These are phyloP conservation scores for Rhazya stricta DNA, from an alignment of 257 asterid genomes.

Conservation along the genomic window DNA sequence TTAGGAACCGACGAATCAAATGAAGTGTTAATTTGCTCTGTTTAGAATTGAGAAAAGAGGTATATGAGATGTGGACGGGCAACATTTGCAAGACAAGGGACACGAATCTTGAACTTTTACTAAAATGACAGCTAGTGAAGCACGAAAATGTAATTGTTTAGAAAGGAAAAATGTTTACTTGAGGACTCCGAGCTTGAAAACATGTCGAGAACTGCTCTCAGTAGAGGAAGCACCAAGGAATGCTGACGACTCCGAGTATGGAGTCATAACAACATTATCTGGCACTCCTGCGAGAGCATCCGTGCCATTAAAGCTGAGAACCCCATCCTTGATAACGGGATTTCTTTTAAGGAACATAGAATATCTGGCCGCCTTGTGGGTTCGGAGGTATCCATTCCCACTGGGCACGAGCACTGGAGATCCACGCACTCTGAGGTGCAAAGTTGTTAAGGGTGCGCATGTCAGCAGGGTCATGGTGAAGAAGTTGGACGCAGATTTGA, in stretches of 20 bases:
- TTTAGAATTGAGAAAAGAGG: not conserved
- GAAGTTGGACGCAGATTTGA: not conserved
- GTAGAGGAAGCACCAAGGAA: slow-evolving; percentile 44
- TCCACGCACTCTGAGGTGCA: not conserved
- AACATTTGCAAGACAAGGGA: not conserved
- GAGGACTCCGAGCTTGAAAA: slow-evolving; percentile 51
- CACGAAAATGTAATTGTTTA: too few species aligned
- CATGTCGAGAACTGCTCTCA: slow-evolving; percentile 30
- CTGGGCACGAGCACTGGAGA: slow-evolving; percentile 30
- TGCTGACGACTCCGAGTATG: slow-evolving; percentile 39
- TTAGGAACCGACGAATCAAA: not conserved
- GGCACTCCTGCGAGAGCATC: slow-evolving; percentile 42
- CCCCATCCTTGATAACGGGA: slow-evolving; percentile 43
- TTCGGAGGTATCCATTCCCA: slow-evolving; percentile 17
- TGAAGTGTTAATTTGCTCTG: not conserved
- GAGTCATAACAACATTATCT: slow-evolving; percentile 34
- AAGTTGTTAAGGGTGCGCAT: slow-evolving; percentile 32
- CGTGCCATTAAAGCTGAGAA: slow-evolving; percentile 50
- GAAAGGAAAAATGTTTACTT: slow-evolving; percentile 23
- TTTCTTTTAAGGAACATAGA: slow-evolving; percentile 12
- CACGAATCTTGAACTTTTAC: not conserved
- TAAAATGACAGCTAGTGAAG: not conserved
- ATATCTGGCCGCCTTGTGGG: not conserved
- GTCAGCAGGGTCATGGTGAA: slow-evolving; percentile 16
- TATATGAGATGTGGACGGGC: not conserved